Conservation (phyloP, 805 yeast genomes). For the Nakazawaea ishiwadae region DNA sequence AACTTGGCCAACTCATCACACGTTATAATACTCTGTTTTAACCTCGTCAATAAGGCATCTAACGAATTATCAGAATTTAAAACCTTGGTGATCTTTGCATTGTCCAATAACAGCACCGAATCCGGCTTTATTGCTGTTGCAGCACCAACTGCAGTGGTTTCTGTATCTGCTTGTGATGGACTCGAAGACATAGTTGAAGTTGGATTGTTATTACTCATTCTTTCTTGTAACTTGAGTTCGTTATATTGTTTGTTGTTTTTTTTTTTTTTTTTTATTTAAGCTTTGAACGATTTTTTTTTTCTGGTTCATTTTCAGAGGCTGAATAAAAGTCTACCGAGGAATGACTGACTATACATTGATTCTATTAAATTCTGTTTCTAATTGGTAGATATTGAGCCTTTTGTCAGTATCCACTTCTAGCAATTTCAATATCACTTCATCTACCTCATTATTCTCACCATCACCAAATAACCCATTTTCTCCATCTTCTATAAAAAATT, state of each 20-base stretch:
- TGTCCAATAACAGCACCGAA: constrained; percentile 36
- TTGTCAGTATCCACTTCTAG: neutral
- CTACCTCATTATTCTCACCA: neutral
- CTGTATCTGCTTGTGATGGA: too few relatives aligned
- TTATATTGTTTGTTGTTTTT: neutral
- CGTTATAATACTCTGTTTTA: constrained; percentile 75
- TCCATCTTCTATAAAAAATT: constrained; percentile 6
- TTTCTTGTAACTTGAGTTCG: too few relatives aligned
- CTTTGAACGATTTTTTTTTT: neutral
- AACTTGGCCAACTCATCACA: constrained; percentile 83
- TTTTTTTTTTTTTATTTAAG: neutral
- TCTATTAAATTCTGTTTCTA: too few relatives aligned
- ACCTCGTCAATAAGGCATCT: constrained; percentile 62
- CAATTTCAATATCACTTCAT: neutral
- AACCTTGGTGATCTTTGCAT: constrained; percentile 45
- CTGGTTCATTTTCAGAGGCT: neutral
- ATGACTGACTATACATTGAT: too few relatives aligned
- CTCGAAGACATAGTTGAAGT: too few relatives aligned
- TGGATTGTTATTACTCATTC: neutral
- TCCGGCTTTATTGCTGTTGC: constrained; percentile 13
- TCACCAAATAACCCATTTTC: too few relatives aligned
- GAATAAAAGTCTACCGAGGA: too few relatives aligned
- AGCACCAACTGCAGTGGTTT: neutral
- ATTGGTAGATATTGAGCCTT: neutral
- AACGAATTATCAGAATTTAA: constrained; percentile 72